Evolutionary conservation across 345 rosid species (phyloP), one percentile per base, ranked within the genome.

Genomic region (Eucalyptus pumila): DNA sequence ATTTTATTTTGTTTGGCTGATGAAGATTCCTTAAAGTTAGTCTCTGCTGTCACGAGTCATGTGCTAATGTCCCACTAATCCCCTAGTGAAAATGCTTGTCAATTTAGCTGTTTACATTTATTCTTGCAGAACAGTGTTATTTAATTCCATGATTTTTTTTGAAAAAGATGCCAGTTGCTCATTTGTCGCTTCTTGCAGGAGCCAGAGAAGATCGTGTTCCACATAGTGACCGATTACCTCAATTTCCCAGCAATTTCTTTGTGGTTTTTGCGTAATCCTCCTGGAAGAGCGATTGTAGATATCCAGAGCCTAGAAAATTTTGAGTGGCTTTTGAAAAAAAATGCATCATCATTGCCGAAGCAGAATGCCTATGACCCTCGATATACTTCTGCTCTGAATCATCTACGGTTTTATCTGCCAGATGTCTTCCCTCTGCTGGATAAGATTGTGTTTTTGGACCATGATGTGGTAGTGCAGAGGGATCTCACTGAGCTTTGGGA

Each of bases 381-480:
- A 94, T 98, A 92, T 89, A 67, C 93, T 87, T 94, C 98, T 62
- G 87, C 94, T 80, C 92, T 98, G 91, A 97, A 96, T 90, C 98
- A 96, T 87, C 98, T 97, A 88, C 97, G 99, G 37, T 98, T 98
- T 90, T 95, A 95, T 92, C 94, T 97, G 86, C 96, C 99, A 2
- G 96, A 96, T 88, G 90, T 96, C 88, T 96, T 95, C 91, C 98
- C 99, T 86, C 91, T 89, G 87, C 87, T 98, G 95, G 91, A 92
- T 49, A 97, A 96, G 94, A 90, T 97, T 85, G 93, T 98, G 91
- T 92, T 97, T 85, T 90, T 97, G 42, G 99, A 98, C 92, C 97
- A 98, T 90, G 99, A 98, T 92, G 98, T 98, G 90, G 99, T 97
- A 56, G 99, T 97, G 90, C 97, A 95, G 91, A 94, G 92, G 88